Conservation (phyloP, 768 basidiomycete genomes). For the Trametes meyenii region DNA sequence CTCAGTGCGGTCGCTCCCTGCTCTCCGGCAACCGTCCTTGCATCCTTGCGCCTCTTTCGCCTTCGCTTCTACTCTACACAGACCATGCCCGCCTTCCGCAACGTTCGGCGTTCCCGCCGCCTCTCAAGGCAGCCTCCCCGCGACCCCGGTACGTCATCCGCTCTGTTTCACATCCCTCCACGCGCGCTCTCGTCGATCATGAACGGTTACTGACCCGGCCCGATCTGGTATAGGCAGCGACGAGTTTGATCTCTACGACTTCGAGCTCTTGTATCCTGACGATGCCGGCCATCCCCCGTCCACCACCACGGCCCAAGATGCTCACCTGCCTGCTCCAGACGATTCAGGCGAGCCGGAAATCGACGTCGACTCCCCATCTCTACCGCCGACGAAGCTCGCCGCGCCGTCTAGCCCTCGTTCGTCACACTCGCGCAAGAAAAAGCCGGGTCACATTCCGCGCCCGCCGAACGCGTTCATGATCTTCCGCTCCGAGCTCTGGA, state of each 20-base stretch:
- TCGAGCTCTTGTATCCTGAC: constrained; percentile 27
- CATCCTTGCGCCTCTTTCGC: not conserved
- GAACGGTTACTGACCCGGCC: constrained; percentile 2
- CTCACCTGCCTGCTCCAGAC: constrained; percentile 2
- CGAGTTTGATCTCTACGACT: constrained; percentile 34
- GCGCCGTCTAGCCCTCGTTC: constrained; percentile 35
- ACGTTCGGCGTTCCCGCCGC: constrained; percentile 47
- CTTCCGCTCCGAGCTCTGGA: constrained; percentile 71
- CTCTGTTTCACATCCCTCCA: not conserved
- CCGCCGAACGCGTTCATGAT: constrained; percentile 89
- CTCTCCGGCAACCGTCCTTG: constrained; percentile 15
- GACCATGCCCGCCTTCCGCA: constrained; percentile 38
- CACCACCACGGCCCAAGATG: constrained; percentile 22
- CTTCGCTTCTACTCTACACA: not conserved
- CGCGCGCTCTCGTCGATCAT: not conserved
- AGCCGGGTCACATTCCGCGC: constrained; percentile 57
- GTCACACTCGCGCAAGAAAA: constrained; percentile 46
- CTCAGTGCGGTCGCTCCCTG: constrained; percentile 14
- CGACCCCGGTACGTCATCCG: constrained; percentile 35
- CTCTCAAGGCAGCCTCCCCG: constrained; percentile 44
- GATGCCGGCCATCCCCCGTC: constrained; percentile 15
- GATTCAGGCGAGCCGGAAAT: constrained; percentile 15
- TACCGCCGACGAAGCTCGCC: constrained; percentile 12
- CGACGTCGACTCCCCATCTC: constrained; percentile 9
- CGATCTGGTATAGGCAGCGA: constrained; percentile 27